Percentiles rank a stretch among this genome's conserved stretches.
Conservation (phyloP, 2,329 filamentous ascomycete species). For the Fusarium odoratissimum region DNA sequence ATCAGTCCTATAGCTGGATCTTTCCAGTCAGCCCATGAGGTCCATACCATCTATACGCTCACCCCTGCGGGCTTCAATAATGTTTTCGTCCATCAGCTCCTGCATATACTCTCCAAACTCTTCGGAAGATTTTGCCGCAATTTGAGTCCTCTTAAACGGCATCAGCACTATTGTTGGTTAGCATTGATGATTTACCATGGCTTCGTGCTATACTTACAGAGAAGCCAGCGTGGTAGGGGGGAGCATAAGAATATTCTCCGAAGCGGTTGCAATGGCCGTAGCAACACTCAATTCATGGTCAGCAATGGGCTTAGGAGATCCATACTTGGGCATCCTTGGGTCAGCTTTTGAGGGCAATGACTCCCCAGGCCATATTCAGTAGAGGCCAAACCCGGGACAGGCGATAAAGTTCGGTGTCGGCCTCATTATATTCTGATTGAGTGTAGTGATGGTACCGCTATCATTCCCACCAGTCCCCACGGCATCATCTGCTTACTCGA, state of each 20-base stretch:
- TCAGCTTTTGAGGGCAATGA: slow-evolving; percentile 57
- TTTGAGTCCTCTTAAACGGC: slow-evolving; percentile 63
- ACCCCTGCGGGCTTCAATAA: slow-evolving; percentile 53
- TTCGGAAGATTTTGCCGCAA: slow-evolving; percentile 64
- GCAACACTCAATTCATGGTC: slow-evolving; percentile 75
- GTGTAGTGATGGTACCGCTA: slow-evolving; percentile 62
- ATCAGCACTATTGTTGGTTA: slow-evolving; percentile 51
- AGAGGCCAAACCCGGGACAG: slow-evolving; percentile 77
- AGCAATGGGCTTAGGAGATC: slow-evolving; percentile 56
- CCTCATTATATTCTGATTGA: slow-evolving; percentile 74
- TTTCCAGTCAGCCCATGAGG: slow-evolving; percentile 63
- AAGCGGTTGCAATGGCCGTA: slow-evolving; percentile 68
- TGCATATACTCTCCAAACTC: slow-evolving; percentile 78
- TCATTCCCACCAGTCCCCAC: slow-evolving; percentile 41
- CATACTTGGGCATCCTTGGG: slow-evolving; percentile 61
- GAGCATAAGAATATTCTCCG: slow-evolving; percentile 73
- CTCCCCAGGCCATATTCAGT: slow-evolving; percentile 72
- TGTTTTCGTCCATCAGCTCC: slow-evolving; percentile 73
- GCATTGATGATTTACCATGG: background rate
- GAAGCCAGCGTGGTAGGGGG: slow-evolving; percentile 67
- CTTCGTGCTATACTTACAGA: slow-evolving; percentile 54
- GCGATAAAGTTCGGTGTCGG: slow-evolving; percentile 68
- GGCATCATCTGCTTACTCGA: slow-evolving; percentile 61
- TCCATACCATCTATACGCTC: slow-evolving; percentile 60
- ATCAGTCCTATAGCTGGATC: slow-evolving; percentile 51